Evolutionary conservation across 2,329 filamentous ascomycete species (phyloP), one percentile per base, ranked within the genome.

Genomic region (Fusarium redolens): DNA sequence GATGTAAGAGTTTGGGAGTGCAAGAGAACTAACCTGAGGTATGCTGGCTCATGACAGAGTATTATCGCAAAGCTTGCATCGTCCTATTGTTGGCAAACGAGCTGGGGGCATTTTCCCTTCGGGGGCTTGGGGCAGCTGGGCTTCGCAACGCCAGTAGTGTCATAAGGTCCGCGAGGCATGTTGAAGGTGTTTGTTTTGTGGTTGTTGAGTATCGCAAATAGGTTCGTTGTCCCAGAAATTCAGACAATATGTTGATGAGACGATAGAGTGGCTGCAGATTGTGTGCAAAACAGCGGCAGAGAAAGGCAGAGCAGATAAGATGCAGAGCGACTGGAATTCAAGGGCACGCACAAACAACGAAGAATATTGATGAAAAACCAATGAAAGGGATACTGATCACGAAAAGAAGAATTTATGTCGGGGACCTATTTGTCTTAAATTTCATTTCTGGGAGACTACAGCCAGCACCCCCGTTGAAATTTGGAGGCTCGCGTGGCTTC

Each of bases 151-250:
- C 81, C 81, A 57, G 81, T 83, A n/a, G 78, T 80, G 62, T 83
- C 81, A 65, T 83, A 83, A 4, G 81, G 81, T 58, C 81, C 81
- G 50, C 81, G 80, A 41, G 79, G 71, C 81, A 83, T 83, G 56
- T 38, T 68, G 70, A 50, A 44, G 63, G 48, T 62, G 56, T 52
- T 71, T 62, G 56, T 52, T 71, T 54, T 56, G 55, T 64, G 47
- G 35, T 67, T 62, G 22, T 56, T 22, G 22, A 22, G 65, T 30
- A 48, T 28, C 44, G 54, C 47, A 60, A 47, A 47, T 14, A 60
- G 64, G 41, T 71, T 69, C 20, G 69, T 72, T 64, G 65, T 69
- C 45, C 65, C 58, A 37, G 41, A 48, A 60, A 44, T 43, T n/a
- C 48, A 57, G 56, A 47, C 41, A 43, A 65, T 43, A 62, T 38